Percentiles rank a stretch among this genome's conserved stretches.
Evolutionary conservation across 345 rosid genomes (phyloP).

Genomic region (Pistacia integerrima): DNA sequence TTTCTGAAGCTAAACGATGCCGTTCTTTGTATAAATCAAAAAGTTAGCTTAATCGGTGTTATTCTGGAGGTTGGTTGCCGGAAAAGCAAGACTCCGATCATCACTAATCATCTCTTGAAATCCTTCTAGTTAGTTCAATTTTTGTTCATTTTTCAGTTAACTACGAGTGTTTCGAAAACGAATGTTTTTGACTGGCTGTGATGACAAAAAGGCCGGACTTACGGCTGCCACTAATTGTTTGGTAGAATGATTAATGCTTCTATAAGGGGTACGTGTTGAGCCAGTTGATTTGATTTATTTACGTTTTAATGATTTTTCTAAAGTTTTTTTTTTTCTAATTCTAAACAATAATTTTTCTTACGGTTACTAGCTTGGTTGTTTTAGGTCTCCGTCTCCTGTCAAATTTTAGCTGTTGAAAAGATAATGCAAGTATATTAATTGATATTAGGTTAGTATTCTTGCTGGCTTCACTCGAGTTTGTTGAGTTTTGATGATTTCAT

Average conservation of each 20-base stretch:
- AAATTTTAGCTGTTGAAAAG: too few species aligned
- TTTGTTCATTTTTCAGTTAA: neutral
- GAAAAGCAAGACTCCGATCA: conserved; percentile 58
- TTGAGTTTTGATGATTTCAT: too few species aligned
- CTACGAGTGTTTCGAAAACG: neutral
- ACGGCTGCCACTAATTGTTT: conserved; percentile 46
- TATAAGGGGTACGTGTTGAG: conserved; percentile 54
- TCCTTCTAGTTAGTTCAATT: neutral
- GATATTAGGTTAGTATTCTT: too few species aligned
- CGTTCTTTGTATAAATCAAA: conserved; percentile 51
- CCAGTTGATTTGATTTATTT: conserved; percentile 17
- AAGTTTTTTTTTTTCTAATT: too few species aligned
- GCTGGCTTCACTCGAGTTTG: too few species aligned
- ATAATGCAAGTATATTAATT: too few species aligned
- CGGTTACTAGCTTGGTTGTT: too few species aligned
- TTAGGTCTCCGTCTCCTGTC: too few species aligned
- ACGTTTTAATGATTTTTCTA: neutral
- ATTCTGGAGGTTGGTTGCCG: conserved; percentile 53
- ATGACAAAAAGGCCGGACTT: conserved; percentile 75
- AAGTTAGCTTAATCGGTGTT: conserved; percentile 60
- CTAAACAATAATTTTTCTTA: too few species aligned
- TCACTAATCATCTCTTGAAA: neutral
- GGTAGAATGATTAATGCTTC: conserved; percentile 54
- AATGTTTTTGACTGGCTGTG: conserved; percentile 41
- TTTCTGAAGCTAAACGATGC: conserved; percentile 65